Evolutionary conservation across 106 monocot species (phyloP).

Genomic region (Acanthochlamys bracteata): DNA sequence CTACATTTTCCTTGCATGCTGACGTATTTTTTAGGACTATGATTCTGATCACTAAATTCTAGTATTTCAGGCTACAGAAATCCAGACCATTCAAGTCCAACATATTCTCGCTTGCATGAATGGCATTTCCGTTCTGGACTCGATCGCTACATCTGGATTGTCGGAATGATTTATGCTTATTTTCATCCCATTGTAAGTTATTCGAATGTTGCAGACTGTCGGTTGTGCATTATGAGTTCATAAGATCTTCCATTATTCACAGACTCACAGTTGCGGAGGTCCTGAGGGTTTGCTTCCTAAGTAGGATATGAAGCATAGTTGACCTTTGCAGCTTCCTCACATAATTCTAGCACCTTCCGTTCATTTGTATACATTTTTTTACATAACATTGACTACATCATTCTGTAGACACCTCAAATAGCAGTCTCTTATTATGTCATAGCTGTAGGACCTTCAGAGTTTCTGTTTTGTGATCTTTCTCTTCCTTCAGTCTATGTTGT

Average conservation of each 20-base stretch:
- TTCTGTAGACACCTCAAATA: no score
- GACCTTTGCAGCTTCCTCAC: neutral
- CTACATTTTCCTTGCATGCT: neutral
- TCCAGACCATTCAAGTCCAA: constrained; percentile 77
- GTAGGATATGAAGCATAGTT: no score
- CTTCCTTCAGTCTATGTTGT: no score
- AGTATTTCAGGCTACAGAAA: constrained; percentile 66
- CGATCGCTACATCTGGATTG: constrained; percentile 96
- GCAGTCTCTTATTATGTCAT: no score
- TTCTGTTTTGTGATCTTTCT: neutral
- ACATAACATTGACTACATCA: no score
- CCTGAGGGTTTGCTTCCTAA: no score
- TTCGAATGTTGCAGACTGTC: neutral
- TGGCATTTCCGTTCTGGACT: constrained; percentile 98
- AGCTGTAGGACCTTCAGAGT: no score
- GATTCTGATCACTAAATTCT: neutral
- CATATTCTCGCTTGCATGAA: constrained; percentile 69
- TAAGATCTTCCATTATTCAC: no score
- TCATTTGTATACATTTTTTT: neutral
- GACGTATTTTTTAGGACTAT: neutral
- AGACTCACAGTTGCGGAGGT: no score
- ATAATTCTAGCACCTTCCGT: neutral
- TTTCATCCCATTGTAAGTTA: constrained; percentile 86
- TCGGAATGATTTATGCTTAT: constrained; percentile 99
- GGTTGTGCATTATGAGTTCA: neutral